Percentiles rank a stretch among this genome's conserved stretches.
Conservation (phyloP, 192 early-diverging fungal species). For the Rhizophagus prolifer region DNA sequence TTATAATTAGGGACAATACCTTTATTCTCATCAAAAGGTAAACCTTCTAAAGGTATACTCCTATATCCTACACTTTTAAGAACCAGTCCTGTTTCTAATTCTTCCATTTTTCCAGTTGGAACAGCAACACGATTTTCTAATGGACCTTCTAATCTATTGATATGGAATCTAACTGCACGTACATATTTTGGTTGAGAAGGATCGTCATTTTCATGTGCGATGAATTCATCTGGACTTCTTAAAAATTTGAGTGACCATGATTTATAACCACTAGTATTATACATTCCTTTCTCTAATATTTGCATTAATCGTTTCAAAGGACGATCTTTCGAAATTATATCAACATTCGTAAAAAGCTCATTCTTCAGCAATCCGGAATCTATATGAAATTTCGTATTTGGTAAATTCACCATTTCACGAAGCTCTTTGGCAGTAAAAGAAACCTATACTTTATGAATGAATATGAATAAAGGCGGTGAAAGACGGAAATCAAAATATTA, state of each 20-base stretch:
- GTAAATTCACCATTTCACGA: constrained; percentile 85
- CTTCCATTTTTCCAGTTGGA: constrained; percentile 59
- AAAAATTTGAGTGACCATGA: constrained; percentile 76
- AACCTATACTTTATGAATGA: constrained; percentile 41
- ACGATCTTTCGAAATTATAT: constrained; percentile 48
- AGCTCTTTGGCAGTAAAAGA: constrained; percentile 96
- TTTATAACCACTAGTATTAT: constrained; percentile 42
- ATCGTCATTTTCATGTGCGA: constrained; percentile 12
- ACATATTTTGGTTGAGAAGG: constrained; percentile 31
- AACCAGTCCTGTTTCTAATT: constrained; percentile 64
- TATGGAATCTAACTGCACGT: constrained; percentile 51
- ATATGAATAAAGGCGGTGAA: not conserved
- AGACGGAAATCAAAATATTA: not conserved
- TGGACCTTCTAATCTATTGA: constrained; percentile 71
- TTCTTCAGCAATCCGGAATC: constrained; percentile 58
- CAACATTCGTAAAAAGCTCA: constrained; percentile 49
- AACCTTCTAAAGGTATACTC: constrained; percentile 61
- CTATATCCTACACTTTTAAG: constrained; percentile 89
- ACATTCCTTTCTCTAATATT: constrained; percentile 64
- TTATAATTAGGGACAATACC: constrained; percentile 77
- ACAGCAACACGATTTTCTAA: constrained; percentile 51
- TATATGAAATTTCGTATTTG: constrained; percentile 57
- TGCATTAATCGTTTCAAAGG: constrained; percentile 84
- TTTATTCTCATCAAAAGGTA: constrained; percentile 74
- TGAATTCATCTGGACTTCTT: constrained; percentile 65